A percentile compares a stretch with the other conserved stretches of the same genome.
Evolutionary conservation across 108 stramenopile genomes (phyloP).

Genomic region (Fragilaria crotonensis): DNA sequence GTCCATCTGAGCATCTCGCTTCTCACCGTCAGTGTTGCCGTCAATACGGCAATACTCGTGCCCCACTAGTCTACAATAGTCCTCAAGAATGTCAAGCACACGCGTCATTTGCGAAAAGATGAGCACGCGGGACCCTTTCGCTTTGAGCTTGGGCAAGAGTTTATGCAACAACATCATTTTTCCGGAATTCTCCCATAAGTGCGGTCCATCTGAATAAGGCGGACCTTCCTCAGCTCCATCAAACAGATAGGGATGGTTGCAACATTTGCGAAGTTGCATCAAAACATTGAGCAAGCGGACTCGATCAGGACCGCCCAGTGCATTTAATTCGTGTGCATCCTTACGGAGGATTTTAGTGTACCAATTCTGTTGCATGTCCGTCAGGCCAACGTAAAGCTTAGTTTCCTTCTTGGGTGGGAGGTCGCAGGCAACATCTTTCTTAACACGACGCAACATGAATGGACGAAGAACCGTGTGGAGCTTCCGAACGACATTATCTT

Average conservation of each 20-base stretch:
- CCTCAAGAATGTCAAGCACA: slow-evolving; percentile 94
- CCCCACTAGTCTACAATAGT: slow-evolving; percentile 79
- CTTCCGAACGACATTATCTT: slow-evolving; percentile 94
- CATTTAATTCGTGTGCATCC: slow-evolving; percentile 90
- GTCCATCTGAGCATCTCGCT: slow-evolving; percentile 90
- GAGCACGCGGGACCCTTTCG: slow-evolving; percentile 86
- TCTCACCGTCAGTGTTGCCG: slow-evolving; percentile 92
- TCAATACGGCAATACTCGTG: slow-evolving; percentile 96
- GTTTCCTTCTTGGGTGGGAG: slow-evolving; percentile 96
- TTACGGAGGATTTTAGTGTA: slow-evolving; percentile 87
- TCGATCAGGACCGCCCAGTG: slow-evolving; percentile 87
- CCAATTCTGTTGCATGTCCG: slow-evolving; percentile 95
- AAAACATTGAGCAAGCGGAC: slow-evolving; percentile 91
- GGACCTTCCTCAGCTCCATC: slow-evolving; percentile 96
- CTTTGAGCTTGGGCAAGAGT: slow-evolving; percentile 89
- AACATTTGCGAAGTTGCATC: slow-evolving; percentile 98
- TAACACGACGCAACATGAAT: slow-evolving; percentile 98
- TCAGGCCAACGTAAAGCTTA: slow-evolving; percentile 89
- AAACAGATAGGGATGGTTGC: slow-evolving; percentile 99
- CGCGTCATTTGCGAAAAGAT: slow-evolving; percentile 98
- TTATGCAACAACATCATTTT: slow-evolving; percentile 92
- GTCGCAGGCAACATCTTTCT: slow-evolving; percentile 92
- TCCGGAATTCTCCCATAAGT: slow-evolving; percentile 95
- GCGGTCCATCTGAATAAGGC: slow-evolving; percentile 94
- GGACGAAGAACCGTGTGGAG: slow-evolving; percentile 94